These are phyloP conservation scores for Anisodus acutangulus DNA, from an alignment of 257 asterid genomes.

Conservation along the genomic window DNA sequence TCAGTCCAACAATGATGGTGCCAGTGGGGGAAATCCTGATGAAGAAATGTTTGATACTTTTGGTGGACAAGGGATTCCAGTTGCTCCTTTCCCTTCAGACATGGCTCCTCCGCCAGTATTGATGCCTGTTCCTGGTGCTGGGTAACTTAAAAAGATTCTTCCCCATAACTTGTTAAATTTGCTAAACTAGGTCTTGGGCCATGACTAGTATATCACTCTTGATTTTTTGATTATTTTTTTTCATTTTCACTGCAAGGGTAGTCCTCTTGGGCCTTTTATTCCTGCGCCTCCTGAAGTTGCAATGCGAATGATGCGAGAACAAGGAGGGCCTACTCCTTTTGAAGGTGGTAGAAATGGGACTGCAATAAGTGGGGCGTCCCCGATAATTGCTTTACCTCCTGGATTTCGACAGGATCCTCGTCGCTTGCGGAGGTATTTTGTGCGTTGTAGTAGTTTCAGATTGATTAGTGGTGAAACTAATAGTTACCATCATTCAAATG, in stretches of 20 bases:
- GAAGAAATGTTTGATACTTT: slow-evolving; percentile 82
- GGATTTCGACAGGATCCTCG: slow-evolving; percentile 92
- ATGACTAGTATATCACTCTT: neutral
- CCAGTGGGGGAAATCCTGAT: slow-evolving; percentile 66
- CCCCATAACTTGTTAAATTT: neutral
- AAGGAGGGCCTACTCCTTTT: slow-evolving; percentile 87
- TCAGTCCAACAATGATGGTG: slow-evolving; percentile 56
- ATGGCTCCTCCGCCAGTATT: slow-evolving; percentile 82
- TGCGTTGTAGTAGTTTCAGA: neutral
- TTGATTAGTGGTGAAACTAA: neutral
- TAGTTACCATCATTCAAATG: slow-evolving; percentile 22
- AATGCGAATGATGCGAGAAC: slow-evolving; percentile 94
- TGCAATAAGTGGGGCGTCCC: slow-evolving; percentile 66
- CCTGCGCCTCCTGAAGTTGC: slow-evolving; percentile 99
- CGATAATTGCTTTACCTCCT: slow-evolving; percentile 81
- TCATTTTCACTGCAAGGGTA: slow-evolving; percentile 42
- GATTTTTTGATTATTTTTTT: neutral
- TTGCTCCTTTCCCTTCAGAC: slow-evolving; percentile 78
- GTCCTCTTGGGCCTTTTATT: slow-evolving; percentile 97
- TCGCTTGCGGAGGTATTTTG: slow-evolving; percentile 78
- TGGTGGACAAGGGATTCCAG: slow-evolving; percentile 80
- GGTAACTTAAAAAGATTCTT: slow-evolving; percentile 53
- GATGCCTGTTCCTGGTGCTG: slow-evolving; percentile 99
- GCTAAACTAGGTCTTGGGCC: neutral
- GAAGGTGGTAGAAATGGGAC: slow-evolving; percentile 86